Percentiles rank a stretch among this genome's conserved stretches.
phyloP scores from a whole-genome alignment of 2,329 filamentous ascomycete genomes.

The Beauveria sp. region DNA sequence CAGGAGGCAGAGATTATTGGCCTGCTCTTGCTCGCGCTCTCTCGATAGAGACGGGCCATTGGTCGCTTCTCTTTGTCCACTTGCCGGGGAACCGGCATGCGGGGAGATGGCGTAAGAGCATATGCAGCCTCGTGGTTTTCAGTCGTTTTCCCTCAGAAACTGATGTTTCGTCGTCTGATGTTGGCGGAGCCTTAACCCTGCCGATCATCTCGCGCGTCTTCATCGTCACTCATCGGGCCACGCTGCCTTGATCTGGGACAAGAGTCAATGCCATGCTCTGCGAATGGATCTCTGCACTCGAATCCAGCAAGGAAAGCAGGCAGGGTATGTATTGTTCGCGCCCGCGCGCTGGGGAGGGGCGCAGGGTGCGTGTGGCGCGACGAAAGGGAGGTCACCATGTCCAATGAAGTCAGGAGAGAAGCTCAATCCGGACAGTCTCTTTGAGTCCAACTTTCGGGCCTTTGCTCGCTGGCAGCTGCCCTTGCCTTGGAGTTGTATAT shows the following conservation, averaged over 20 bases:
- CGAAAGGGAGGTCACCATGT: no score
- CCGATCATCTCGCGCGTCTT: no score
- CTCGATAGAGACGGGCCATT: not conserved
- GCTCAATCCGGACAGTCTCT: not conserved
- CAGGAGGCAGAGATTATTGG: not conserved
- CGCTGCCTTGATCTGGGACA: no score
- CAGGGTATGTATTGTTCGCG: no score
- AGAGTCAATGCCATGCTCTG: no score
- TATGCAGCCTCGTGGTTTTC: slow-evolving; percentile 1
- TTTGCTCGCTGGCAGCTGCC: no score
- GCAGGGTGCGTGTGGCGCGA: no score
- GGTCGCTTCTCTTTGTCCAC: not conserved
- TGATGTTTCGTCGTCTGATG: not conserved
- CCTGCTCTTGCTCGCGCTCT: not conserved
- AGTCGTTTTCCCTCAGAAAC: not conserved
- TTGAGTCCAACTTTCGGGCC: not conserved
- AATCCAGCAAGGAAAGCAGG: no score
- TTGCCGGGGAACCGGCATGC: not conserved
- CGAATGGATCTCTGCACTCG: no score
- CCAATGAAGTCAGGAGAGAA: not conserved
- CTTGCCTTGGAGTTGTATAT: not conserved
- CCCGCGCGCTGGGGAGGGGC: no score
- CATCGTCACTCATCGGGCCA: no score
- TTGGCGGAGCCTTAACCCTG: not conserved
- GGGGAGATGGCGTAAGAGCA: slow-evolving; percentile 3